Conservation (phyloP, 768 basidiomycete genomes). For the Kwoniella botswanensis region DNA sequence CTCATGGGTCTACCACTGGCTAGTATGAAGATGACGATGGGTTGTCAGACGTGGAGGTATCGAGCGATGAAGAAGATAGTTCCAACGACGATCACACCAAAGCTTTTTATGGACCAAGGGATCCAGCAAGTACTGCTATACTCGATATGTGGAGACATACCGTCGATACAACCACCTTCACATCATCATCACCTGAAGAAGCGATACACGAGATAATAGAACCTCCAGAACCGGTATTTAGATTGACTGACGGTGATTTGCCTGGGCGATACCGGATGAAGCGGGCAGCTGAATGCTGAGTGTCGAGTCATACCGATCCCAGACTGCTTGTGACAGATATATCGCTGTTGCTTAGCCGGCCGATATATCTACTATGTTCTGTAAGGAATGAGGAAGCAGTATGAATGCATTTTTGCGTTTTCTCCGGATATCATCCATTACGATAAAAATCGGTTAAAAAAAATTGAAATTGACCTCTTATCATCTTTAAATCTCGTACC, state of each 20-base stretch:
- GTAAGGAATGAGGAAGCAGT: too few relatives aligned
- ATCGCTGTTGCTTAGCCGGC: too few relatives aligned
- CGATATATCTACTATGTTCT: too few relatives aligned
- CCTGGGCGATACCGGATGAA: background rate
- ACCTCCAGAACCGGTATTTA: background rate
- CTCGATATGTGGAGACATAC: background rate
- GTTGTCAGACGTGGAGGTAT: background rate
- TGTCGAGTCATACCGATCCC: too few relatives aligned
- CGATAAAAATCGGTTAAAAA: background rate
- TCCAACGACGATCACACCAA: background rate
- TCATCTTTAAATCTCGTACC: background rate
- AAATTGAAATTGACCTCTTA: background rate
- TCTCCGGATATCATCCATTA: too few relatives aligned
- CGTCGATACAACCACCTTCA: background rate
- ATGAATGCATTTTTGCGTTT: too few relatives aligned
- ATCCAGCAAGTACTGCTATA: background rate
- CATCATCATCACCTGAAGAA: background rate
- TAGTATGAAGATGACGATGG: background rate
- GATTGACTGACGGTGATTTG: background rate
- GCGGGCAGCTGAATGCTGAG: too few relatives aligned
- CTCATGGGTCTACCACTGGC: too few relatives aligned
- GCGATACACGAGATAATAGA: background rate
- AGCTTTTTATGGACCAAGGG: background rate
- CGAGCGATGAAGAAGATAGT: background rate
- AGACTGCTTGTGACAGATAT: too few relatives aligned